Evolutionary conservation across 2,329 filamentous ascomycete genomes (phyloP), one percentile per base, ranked within the genome.

Genomic region (Colletotrichum plurivorum): DNA sequence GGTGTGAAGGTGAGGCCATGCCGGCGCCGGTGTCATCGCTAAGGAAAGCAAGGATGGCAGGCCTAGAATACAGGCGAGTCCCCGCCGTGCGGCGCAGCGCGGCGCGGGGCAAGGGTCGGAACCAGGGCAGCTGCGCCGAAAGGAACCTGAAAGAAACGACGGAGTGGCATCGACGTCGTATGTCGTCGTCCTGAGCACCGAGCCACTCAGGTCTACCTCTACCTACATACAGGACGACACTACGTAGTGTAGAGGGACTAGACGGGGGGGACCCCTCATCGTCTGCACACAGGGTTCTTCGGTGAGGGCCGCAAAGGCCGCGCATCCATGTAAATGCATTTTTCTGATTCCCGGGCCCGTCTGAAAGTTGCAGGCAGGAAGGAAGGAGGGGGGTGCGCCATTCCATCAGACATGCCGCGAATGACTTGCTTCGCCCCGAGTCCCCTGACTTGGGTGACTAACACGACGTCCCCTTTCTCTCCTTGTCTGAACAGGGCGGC

Each of bases 61-160:
- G 12, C 41, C 49, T 54, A 68, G 22, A 25, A 25, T 25, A 25
- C 22, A 58, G 39, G 45, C 31, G 43, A 57, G 39, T 57, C 51
- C 45, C 36, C 57, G 25, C 45, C n/a, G 22, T 39, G n/a, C 36
- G 25, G 25, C 43, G 45, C 56, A 36, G 31, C 25, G 58, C 16
- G 39, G 39, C 39, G 54, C 41, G 66, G 31, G 54, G 31, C 62
- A 69, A 56, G 66, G 66, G 25, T 66, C 36, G 45, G 18, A 66
- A 69, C 62, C 66, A 69, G 62, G 66, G 66, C 62, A 69, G 66
- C 62, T 60, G 49, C 46, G 56, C 56, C 56, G 43, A 61, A 25
- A 25, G 41, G 62, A 56, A 54, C 61, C 49, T 69, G 60, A 53
- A 58, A 67, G 51, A 57, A 57, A 20, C 22, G 43, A 45, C 13